Base-by-base conservation (phyloP, 2,329 filamentous ascomycete species). In the Claviceps spartinae region DNA sequence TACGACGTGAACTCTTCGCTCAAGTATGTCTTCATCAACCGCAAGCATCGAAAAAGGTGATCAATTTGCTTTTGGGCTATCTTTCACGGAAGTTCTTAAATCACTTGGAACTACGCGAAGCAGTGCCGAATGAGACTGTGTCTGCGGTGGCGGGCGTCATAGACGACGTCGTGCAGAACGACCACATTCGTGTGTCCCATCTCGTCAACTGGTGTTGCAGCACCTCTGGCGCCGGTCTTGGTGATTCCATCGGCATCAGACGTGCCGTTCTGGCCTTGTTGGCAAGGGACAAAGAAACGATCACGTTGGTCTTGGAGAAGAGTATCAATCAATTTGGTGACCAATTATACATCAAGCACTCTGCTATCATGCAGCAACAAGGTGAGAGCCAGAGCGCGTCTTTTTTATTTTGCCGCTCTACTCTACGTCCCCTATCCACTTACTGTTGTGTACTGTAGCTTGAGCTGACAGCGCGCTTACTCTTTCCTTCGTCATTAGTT, bases 291-390 rank as follows among this genome's bases (percentile, higher is more conserved):
- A 76, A 69, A 54, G 72, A 73, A 1, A 68, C 67, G 20, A 67
- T 88, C 2, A 68, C 74, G 5, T 69, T 64, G 0, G 69, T 86
- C 38, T 64, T 91, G 52, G 81, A 89, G 60, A 87, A 81, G 61
- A 79, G 76, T 48, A 70, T 95, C 48, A 72, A 72, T 41, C 79
- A 85, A 48, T 95, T 97, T 65, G 87, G 88, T 1, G 90, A 96
- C 60, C 81, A 85, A 48, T 72, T 97, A 11, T 95, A 89, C 61
- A 88, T 97, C 59, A 86, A 81, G 53, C 89, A 97, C 66, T 80
- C 85, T 0, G 83, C 90, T 5, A 79, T 86, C n/a, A 63, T 93
- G 41, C 86, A 90, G 61, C 93, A 98, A 75, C 88, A 97, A 76
- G 85, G 88, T 86, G 68, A 59, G 13, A 16, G 4, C 6, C 22